Evolutionary conservation across 805 yeast genomes (phyloP).

Genomic region (Starmerella ratchasimensis): DNA sequence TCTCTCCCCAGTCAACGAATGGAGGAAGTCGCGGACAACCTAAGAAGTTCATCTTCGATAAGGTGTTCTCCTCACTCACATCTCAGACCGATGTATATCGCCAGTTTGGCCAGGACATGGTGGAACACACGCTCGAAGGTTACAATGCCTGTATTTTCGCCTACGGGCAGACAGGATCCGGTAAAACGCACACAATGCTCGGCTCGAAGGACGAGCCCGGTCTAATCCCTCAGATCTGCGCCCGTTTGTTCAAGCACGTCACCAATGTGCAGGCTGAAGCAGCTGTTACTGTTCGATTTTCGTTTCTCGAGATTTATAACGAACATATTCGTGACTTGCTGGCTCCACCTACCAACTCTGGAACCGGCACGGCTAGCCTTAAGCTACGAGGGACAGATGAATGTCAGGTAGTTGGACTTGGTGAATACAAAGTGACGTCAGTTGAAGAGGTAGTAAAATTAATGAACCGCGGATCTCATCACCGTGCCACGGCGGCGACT

Average conservation of each 20-base stretch:
- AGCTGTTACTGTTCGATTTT: constrained; percentile 35
- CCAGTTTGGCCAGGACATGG: constrained; percentile 42
- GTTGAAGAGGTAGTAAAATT: constrained; percentile 36
- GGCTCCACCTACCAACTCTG: constrained; percentile 3
- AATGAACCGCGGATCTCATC: constrained; percentile 39
- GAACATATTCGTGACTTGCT: constrained; percentile 61
- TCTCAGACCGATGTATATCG: constrained; percentile 41
- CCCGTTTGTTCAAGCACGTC: constrained; percentile 37
- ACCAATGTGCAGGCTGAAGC: constrained; percentile 28
- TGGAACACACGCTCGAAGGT: constrained; percentile 54
- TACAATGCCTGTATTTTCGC: constrained; percentile 63
- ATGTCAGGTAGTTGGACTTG: constrained; percentile 57
- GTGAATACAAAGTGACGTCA: constrained; percentile 38
- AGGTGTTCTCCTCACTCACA: constrained; percentile 32
- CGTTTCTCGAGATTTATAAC: constrained; percentile 65
- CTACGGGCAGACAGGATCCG: constrained; percentile 75
- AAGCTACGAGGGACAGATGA: constrained; percentile 50
- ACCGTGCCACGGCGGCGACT: constrained; percentile 58
- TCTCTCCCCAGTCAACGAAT: constrained; percentile 16
- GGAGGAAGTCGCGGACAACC: constrained; percentile 18
- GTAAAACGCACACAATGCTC: constrained; percentile 75
- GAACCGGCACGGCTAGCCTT: constrained; percentile 20
- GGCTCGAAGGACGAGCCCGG: constrained; percentile 43
- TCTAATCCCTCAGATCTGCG: constrained; percentile 48
- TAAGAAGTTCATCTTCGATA: constrained; percentile 38